These are phyloP conservation scores for Dipodascopsis uninucleata DNA, from an alignment of 805 yeast genomes.

Conservation along the genomic window DNA sequence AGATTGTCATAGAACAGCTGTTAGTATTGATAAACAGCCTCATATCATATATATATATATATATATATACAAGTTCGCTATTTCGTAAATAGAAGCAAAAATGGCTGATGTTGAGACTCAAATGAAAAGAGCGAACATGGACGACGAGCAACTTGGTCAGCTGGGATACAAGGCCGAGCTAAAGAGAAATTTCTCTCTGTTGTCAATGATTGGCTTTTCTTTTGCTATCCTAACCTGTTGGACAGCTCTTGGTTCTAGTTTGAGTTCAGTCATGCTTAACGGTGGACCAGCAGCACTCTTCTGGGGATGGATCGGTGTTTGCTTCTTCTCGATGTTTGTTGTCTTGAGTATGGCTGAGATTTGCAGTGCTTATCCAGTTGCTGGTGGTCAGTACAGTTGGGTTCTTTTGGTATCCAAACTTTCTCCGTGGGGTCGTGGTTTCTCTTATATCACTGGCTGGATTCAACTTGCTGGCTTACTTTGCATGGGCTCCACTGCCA, in stretches of 20 bases:
- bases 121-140: too few species aligned
- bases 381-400: constrained; percentile 68
- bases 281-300: constrained; percentile 62
- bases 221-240: constrained; percentile 62
- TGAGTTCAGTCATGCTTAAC: constrained; percentile 56
- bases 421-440: constrained; percentile 25
- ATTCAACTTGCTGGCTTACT: constrained; percentile 31
- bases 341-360: constrained; percentile 64
- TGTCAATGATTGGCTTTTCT: constrained; percentile 48
- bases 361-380: constrained; percentile 62
- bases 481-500: constrained; percentile 33
- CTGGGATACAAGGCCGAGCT: constrained; percentile 44
- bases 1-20: too few species aligned
- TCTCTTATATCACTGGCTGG: constrained; percentile 26
- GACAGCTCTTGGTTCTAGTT: constrained; percentile 62
- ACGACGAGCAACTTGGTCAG: constrained; percentile 18
- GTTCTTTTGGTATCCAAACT: constrained; percentile 35
- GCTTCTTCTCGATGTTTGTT: constrained; percentile 53
- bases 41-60: too few species aligned
- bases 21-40: too few species aligned
- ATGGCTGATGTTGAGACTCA: too few species aligned
- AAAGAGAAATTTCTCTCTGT: constrained; percentile 53
- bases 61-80: too few species aligned
- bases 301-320: constrained; percentile 59
- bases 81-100: too few species aligned